phyloP scores from a whole-genome alignment of 2,329 filamentous ascomycete species.

The Ophiosphaerella herpotricha region DNA sequence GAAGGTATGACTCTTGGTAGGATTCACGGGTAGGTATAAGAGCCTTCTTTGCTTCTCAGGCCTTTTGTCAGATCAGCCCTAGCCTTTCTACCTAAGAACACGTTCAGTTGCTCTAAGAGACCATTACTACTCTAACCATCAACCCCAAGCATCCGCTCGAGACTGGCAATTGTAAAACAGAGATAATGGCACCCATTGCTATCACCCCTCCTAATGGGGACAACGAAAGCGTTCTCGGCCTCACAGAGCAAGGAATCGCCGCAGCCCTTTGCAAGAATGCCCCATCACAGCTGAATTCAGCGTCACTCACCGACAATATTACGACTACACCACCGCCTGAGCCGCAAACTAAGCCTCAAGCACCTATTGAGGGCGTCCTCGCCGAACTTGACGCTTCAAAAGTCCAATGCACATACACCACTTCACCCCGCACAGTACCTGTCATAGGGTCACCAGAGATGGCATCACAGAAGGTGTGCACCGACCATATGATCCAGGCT shows the following conservation, averaged over 20 bases:
- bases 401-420: conserved; percentile 49
- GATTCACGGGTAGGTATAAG: conserved; percentile 26
- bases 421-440: conserved; percentile 49
- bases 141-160: neutral
- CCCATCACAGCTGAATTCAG: conserved; percentile 33
- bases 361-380: conserved; percentile 30
- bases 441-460: conserved; percentile 47
- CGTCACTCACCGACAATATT: conserved; percentile 27
- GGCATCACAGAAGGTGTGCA: conserved; percentile 56
- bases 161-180: neutral
- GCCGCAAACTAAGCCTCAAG: conserved; percentile 12
- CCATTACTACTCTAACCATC: neutral
- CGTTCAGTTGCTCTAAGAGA: no score
- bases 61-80: neutral
- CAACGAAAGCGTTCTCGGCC: conserved; percentile 29
- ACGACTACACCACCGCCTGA: conserved; percentile 32
- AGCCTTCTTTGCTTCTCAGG: conserved; percentile 7
- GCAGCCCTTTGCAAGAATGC: conserved; percentile 36
- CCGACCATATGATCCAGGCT: conserved; percentile 87
- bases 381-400: conserved; percentile 51
- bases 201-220: conserved; percentile 36
- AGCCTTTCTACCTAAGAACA: neutral
- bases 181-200: conserved; percentile 38
- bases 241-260: conserved; percentile 41
- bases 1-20: conserved; percentile 30